Evolutionary conservation across 1,284 basidiomycete species (phyloP), one percentile per base, ranked within the genome.

Genomic region (Cryptococcus hybrid): DNA sequence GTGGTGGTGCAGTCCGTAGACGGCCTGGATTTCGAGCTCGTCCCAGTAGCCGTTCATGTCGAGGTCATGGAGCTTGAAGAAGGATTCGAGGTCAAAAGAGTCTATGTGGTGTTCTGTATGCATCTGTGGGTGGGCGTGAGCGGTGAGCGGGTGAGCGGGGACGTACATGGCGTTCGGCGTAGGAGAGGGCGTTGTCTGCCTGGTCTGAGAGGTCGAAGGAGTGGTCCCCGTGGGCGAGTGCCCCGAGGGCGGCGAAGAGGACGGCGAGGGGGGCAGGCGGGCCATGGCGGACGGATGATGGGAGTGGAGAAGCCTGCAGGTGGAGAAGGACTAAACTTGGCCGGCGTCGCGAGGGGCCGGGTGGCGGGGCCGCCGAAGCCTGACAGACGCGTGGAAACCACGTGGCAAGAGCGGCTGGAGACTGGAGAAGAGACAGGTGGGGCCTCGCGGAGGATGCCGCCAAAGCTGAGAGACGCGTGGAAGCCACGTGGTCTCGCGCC

Each of bases 1-100:
- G 59, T 94, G 84, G 76, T 99, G 96, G 77, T 98, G 92, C 24
- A 99, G 89, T 57, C 95, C 95, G 68, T 96, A 95, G 46, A 95
- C 85, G 5, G 91, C 90, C 73, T 94, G 87, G 61, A 94, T 88
- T 76, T 94, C 90, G 60, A 86, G 85, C 57, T 82, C 80, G 75
- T 89, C 85, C 87, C 89, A 90, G 42, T 81, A 66, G 0, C 88
- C 86, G 65, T 76, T 88, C 84, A 86, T 81, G 79, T 97, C 86
- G 58, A 98, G 82, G 78, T 98, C 94, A 77, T 98, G 94, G 8
- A 98, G 82, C 61, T 76, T 70, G 73, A 78, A 78, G 66, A 78
- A 78, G 5, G 74, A 64, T 36, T 73, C 68, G 4, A 75, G 65
- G 65, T 78, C 77, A 47, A 77, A 78, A 8, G 65, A 65, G 56